phyloP scores from a whole-genome alignment of 1,284 basidiomycete species.

The Rhodotorula sp. region DNA sequence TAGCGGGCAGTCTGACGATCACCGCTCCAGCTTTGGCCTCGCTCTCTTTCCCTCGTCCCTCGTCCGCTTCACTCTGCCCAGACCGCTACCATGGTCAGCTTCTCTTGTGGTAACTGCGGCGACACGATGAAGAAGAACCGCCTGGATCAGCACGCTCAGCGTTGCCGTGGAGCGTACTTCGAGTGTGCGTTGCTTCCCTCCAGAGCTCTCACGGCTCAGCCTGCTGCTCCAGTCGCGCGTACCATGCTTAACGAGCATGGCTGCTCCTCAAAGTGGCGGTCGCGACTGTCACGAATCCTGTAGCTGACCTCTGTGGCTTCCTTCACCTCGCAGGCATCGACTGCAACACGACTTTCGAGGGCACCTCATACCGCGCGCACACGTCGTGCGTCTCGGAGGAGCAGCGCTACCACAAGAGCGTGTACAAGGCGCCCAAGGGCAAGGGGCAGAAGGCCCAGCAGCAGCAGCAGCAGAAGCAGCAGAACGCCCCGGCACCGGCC shows the following conservation, averaged over 20 bases:
- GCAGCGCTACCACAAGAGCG: constrained; percentile 73
- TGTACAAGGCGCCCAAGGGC: constrained; percentile 74
- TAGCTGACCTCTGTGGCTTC: constrained; percentile 2
- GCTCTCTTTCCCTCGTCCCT: background rate
- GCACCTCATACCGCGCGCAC: constrained; percentile 55
- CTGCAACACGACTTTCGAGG: constrained; percentile 28
- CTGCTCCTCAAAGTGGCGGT: background rate
- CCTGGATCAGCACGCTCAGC: constrained; percentile 64
- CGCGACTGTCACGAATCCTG: too few relatives aligned
- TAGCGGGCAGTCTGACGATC: too few relatives aligned
- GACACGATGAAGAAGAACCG: constrained; percentile 92
- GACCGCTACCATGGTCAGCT: constrained; percentile 15
- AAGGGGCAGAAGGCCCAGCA: constrained; percentile 21
- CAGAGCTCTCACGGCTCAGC: too few relatives aligned
- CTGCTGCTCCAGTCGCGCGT: too few relatives aligned
- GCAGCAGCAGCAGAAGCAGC: constrained; percentile 4
- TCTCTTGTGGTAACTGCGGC: constrained; percentile 62
- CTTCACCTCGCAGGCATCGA: constrained; percentile 24
- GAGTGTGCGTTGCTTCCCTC: constrained; percentile 22
- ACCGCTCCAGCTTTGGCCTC: background rate
- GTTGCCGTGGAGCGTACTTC: constrained; percentile 53
- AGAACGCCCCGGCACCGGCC: background rate
- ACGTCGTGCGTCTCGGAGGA: constrained; percentile 84
- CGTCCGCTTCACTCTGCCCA: too few relatives aligned
- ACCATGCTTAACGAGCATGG: background rate